Percentiles rank a stretch among this genome's conserved stretches.
Conservation (phyloP, 805 yeast species). For the Myxozyma geophila region DNA sequence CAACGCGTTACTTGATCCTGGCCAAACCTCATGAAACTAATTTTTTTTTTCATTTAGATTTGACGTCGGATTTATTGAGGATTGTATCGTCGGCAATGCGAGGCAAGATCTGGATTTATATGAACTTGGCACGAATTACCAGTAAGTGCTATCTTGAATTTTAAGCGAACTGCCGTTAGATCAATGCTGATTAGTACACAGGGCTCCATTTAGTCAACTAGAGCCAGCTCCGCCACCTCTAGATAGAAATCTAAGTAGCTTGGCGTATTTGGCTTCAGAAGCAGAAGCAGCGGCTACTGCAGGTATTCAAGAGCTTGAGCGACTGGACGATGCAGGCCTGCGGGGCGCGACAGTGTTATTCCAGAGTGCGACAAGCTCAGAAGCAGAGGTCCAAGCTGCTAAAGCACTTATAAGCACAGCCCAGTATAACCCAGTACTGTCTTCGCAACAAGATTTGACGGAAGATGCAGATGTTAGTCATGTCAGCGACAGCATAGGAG, state of each 20-base stretch:
- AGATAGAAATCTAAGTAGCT: neutral
- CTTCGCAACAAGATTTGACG: neutral
- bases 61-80: slow-evolving; percentile 1
- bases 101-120: neutral
- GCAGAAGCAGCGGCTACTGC: neutral
- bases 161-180: neutral
- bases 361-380: neutral
- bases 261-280: neutral
- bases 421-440: neutral
- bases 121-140: neutral
- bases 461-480: neutral
- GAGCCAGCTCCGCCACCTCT: slow-evolving; percentile 7
- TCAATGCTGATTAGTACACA: neutral
- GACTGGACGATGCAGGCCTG: neutral
- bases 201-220: neutral
- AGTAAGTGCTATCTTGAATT: neutral
- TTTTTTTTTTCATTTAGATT: neutral
- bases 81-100: slow-evolving; percentile 1
- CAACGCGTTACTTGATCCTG: no score
- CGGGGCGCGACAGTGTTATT: neutral
- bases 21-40: neutral
- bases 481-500: slow-evolving; percentile 2
- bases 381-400: neutral
- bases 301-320: neutral
- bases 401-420: neutral